Evolutionary conservation across 768 basidiomycete genomes (phyloP).

Genomic region (Suillus decipiens): DNA sequence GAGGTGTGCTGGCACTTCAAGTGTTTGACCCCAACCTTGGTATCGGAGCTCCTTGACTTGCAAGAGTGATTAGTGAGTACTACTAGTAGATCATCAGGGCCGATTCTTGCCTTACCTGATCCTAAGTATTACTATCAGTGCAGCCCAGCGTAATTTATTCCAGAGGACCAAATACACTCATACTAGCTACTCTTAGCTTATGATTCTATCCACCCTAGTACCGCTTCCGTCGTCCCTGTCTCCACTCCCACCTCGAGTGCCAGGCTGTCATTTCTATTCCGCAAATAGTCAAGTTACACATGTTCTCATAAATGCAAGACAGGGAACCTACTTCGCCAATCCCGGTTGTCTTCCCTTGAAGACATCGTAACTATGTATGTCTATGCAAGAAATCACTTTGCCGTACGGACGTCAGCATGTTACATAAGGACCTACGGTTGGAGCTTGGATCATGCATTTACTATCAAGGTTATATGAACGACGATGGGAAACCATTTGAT

Average conservation of each 20-base stretch:
- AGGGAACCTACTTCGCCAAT: too few species aligned
- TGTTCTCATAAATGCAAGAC: too few species aligned
- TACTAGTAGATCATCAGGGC: background rate
- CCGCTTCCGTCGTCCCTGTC: too few species aligned
- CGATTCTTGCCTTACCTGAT: background rate
- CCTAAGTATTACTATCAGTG: background rate
- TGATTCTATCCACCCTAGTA: background rate
- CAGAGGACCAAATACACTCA: background rate
- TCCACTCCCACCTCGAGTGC: too few species aligned
- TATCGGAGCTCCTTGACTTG: background rate
- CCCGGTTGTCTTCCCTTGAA: too few species aligned
- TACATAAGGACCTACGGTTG: too few species aligned
- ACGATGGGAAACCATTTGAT: background rate
- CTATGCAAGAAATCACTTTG: too few species aligned
- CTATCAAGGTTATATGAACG: background rate
- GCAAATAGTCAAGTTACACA: too few species aligned
- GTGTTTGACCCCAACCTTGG: background rate
- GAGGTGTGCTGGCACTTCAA: background rate
- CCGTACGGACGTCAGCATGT: too few species aligned
- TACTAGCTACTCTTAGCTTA: background rate
- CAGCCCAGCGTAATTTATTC: background rate
- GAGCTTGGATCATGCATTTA: background rate
- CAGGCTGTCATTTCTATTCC: too few species aligned
- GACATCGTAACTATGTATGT: too few species aligned
- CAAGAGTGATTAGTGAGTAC: too few species aligned